Evolutionary conservation across 768 basidiomycete species (phyloP).

Genomic region (Amanita molliuscula): DNA sequence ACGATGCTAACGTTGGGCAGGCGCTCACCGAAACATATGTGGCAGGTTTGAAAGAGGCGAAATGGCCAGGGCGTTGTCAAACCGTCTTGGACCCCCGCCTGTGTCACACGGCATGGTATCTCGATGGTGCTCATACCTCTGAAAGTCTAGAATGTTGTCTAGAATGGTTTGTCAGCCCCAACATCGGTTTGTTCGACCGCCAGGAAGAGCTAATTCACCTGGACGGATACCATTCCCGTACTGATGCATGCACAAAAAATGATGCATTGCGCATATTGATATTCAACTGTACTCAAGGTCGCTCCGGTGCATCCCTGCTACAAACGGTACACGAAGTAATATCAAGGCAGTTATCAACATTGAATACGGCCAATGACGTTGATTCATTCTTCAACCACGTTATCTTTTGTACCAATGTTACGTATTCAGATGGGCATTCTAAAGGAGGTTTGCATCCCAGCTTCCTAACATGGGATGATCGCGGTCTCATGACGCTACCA

Average conservation of each 20-base stretch:
- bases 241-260: constrained; percentile 11
- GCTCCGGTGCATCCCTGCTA: constrained; percentile 71
- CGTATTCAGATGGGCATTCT: constrained; percentile 79
- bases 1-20: constrained; percentile 16
- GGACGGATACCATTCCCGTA: constrained; percentile 3
- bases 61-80: constrained; percentile 96
- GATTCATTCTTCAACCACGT: constrained; percentile 67
- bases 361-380: constrained; percentile 25
- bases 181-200: constrained; percentile 30
- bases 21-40: constrained; percentile 44
- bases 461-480: neutral
- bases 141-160: constrained; percentile 85
- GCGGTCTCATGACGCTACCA: constrained; percentile 18
- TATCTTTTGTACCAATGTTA: constrained; percentile 95
- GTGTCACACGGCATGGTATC: constrained; percentile 61
- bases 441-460: constrained; percentile 64
- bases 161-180: constrained; percentile 74
- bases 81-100: constrained; percentile 53
- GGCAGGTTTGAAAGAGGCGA: constrained; percentile 53
- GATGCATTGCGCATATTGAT: constrained; percentile 51
- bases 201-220: constrained; percentile 8
- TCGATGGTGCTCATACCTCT: constrained; percentile 92
- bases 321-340: constrained; percentile 43
- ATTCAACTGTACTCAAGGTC: constrained; percentile 92
- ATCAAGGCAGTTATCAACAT: constrained; percentile 31